A percentile compares a stretch with the other conserved stretches of the same genome.
Evolutionary conservation across 108 stramenopile species (phyloP).

Genomic region (Nitzschia sp.): DNA sequence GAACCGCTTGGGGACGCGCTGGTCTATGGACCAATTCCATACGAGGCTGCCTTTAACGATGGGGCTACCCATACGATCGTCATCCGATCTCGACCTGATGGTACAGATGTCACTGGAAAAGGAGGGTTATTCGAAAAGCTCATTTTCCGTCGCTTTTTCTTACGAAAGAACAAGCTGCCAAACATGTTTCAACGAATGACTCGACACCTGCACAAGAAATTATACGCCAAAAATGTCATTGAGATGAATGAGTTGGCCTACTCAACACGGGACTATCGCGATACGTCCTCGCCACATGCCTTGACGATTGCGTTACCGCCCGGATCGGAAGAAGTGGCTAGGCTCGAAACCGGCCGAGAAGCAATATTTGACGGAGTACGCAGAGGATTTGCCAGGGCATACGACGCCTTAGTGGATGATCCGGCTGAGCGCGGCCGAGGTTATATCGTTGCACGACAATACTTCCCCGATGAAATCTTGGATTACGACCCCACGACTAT

Average conservation of each 20-base stretch:
- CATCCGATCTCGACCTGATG: constrained; percentile 89
- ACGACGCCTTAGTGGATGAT: constrained; percentile 89
- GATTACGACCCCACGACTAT: constrained; percentile 70
- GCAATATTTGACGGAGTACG: constrained; percentile 87
- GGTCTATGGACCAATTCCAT: constrained; percentile 91
- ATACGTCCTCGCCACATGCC: constrained; percentile 56
- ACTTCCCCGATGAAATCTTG: constrained; percentile 87
- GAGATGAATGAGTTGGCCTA: constrained; percentile 73
- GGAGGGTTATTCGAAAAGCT: constrained; percentile 73
- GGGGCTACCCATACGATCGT: constrained; percentile 92
- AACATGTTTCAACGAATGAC: constrained; percentile 65
- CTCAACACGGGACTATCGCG: constrained; percentile 43
- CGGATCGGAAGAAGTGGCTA: constrained; percentile 77
- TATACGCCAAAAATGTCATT: constrained; percentile 87
- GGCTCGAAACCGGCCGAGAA: constrained; percentile 77
- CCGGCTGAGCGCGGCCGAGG: constrained; percentile 72
- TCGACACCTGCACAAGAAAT: constrained; percentile 72
- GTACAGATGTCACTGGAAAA: constrained; percentile 87
- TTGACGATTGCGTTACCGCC: constrained; percentile 86
- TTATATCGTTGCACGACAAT: constrained; percentile 51
- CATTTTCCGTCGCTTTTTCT: constrained; percentile 84
- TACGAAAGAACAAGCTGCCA: constrained; percentile 72
- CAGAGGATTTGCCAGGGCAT: constrained; percentile 89
- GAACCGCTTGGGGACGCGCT: constrained; percentile 93
- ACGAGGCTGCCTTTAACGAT: constrained; percentile 79